Evolutionary conservation across 192 early-diverging fungal species (phyloP).

Genomic region (Chytriomyces hyalinus): DNA sequence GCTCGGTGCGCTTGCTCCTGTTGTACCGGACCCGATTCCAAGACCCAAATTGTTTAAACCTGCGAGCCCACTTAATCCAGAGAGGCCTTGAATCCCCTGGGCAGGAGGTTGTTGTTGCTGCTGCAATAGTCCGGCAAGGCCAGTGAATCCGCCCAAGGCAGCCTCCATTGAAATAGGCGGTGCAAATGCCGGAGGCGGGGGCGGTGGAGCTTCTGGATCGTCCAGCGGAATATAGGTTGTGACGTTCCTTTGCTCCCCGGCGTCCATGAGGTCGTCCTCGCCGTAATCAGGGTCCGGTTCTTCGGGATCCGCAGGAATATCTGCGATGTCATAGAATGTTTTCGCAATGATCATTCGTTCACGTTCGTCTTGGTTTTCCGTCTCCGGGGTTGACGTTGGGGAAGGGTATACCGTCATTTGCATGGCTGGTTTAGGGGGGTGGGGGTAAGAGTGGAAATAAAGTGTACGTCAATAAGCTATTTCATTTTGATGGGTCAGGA

Average conservation of each 20-base stretch:
- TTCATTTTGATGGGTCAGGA: too few relatives aligned
- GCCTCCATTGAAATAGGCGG: neutral
- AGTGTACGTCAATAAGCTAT: too few relatives aligned
- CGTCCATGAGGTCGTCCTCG: neutral
- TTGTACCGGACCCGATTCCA: neutral
- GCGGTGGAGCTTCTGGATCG: neutral
- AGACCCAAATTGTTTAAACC: constrained; percentile 6
- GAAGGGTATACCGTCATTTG: neutral
- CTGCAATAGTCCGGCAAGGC: neutral
- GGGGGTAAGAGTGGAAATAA: neutral
- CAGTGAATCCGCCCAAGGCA: constrained; percentile 11
- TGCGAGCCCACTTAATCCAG: constrained; percentile 3
- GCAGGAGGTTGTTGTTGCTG: neutral
- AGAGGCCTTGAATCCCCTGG: neutral
- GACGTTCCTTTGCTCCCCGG: neutral
- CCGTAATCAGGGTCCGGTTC: constrained; percentile 11
- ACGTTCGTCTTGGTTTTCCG: constrained; percentile 1
- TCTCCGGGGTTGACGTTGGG: constrained; percentile 8
- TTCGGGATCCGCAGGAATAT: constrained; percentile 13
- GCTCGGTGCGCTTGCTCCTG: neutral
- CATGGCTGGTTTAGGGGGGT: constrained; percentile 1
- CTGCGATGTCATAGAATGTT: neutral
- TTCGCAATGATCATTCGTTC: neutral
- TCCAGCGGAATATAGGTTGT: neutral
- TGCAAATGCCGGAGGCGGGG: neutral